Percentiles rank a stretch among this genome's conserved stretches.
Conservation (phyloP, 2,329 filamentous ascomycete genomes). For the Diaporthe helianthi region DNA sequence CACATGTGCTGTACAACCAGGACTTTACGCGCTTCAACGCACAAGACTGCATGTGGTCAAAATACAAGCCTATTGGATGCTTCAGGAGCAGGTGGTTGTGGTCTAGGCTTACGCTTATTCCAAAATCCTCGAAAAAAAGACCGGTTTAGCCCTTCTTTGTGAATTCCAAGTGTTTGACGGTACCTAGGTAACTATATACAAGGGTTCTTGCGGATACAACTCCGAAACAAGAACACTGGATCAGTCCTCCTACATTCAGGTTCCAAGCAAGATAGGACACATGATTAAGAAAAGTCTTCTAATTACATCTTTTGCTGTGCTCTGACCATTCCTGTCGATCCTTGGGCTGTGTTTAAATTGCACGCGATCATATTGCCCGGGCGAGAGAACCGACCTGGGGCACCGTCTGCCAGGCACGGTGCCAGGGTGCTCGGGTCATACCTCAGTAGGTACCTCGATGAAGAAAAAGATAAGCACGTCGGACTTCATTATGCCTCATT, state of each 20-base stretch:
- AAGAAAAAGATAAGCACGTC: neutral
- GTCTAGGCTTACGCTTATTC: neutral
- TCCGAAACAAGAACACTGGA: too few species aligned
- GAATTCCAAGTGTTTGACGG: too few species aligned
- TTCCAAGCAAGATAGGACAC: too few species aligned
- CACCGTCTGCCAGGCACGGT: too few species aligned
- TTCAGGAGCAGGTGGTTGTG: neutral
- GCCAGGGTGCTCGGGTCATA: neutral
- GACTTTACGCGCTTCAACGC: neutral
- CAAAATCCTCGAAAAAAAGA: too few species aligned
- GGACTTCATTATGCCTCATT: neutral
- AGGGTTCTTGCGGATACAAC: neutral
- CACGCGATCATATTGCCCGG: too few species aligned
- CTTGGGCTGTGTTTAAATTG: too few species aligned
- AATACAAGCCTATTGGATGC: neutral
- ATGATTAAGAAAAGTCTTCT: too few species aligned
- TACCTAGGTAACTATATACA: neutral
- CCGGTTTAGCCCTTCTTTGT: too few species aligned
- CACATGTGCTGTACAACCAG: neutral
- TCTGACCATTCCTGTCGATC: too few species aligned
- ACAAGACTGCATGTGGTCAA: neutral
- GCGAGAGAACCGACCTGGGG: too few species aligned
- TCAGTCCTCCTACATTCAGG: fast-evolving
- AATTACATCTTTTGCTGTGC: too few species aligned
- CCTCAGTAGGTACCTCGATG: neutral